Percentiles rank a stretch among this genome's conserved stretches.
These are phyloP conservation scores for Pyrenula massariospora DNA, from an alignment of 495 filamentous ascomycete genomes.

Conservation along the genomic window DNA sequence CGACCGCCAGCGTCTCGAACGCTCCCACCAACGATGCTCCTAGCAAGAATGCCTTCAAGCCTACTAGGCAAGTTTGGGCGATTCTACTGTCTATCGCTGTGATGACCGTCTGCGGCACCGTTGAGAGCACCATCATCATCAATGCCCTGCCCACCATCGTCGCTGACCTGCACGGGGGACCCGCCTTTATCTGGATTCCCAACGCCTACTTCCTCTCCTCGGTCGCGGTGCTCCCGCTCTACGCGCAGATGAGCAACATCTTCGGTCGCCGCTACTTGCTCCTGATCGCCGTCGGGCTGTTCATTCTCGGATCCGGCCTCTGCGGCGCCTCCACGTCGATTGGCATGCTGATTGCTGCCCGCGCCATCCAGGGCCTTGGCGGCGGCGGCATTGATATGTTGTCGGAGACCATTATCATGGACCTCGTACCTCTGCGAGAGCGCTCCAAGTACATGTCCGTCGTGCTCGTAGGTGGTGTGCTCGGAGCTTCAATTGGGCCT, in stretches of 20 bases:
- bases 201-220: slow-evolving; percentile 23
- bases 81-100: too few relatives aligned
- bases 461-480: neutral
- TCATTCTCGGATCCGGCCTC: slow-evolving; percentile 31
- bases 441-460: slow-evolving; percentile 10
- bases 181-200: slow-evolving; percentile 23
- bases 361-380: slow-evolving; percentile 7
- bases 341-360: slow-evolving; percentile 8
- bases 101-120: too few relatives aligned
- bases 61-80: too few relatives aligned
- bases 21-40: too few relatives aligned
- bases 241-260: slow-evolving; percentile 32
- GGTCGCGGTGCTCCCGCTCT: slow-evolving; percentile 1
- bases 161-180: slow-evolving; percentile 13
- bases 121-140: too few relatives aligned
- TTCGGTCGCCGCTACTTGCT: slow-evolving; percentile 38
- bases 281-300: slow-evolving; percentile 24
- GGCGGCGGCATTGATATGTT: slow-evolving; percentile 7
- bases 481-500: slow-evolving; percentile 9
- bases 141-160: slow-evolving; percentile 28
- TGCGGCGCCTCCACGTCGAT: slow-evolving; percentile 22
- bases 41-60: too few relatives aligned
- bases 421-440: slow-evolving; percentile 14
- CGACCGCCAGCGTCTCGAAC: too few relatives aligned
- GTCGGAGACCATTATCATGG: slow-evolving; percentile 11